phyloP scores from a whole-genome alignment of 345 rosid genomes.

The Nephelium lappaceum region DNA sequence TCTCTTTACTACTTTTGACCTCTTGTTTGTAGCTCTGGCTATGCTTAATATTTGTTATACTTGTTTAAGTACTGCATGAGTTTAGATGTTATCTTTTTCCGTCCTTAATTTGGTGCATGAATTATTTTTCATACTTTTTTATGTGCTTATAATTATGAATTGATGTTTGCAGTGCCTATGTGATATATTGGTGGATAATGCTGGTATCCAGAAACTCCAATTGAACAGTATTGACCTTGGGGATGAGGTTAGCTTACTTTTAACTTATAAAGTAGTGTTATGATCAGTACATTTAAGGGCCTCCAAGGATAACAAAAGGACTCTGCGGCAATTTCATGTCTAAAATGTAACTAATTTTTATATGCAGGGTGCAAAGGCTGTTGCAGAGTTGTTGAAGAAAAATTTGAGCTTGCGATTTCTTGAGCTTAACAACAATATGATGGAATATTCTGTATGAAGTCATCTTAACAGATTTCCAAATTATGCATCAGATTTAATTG shows the following conservation, averaged over 20 bases:
- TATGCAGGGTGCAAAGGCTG: constrained; percentile 86
- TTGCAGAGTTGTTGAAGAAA: constrained; percentile 88
- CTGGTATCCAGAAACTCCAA: constrained; percentile 76
- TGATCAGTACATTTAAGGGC: background rate
- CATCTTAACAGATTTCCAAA: constrained; percentile 16
- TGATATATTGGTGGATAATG: constrained; percentile 66
- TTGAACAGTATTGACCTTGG: constrained; percentile 81
- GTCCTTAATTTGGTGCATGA: background rate
- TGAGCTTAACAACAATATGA: constrained; percentile 92
- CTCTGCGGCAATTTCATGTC: constrained; percentile 14
- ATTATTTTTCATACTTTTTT: constrained; percentile 22
- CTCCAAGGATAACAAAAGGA: constrained; percentile 12
- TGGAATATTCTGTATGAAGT: constrained; percentile 89
- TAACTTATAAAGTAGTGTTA: constrained; percentile 7
- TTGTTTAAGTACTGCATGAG: background rate
- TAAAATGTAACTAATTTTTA: constrained; percentile 18
- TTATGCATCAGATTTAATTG: constrained; percentile 14
- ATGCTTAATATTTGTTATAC: background rate
- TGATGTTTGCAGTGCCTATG: constrained; percentile 60
- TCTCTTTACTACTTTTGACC: background rate
- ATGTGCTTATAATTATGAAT: constrained; percentile 6
- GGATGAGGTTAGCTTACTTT: constrained; percentile 73
- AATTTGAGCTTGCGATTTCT: constrained; percentile 73
- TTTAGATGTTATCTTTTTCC: background rate
- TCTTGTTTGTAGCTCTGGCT: background rate